phyloP scores from a whole-genome alignment of 345 rosid species.

The Toxicodendron radicans region DNA sequence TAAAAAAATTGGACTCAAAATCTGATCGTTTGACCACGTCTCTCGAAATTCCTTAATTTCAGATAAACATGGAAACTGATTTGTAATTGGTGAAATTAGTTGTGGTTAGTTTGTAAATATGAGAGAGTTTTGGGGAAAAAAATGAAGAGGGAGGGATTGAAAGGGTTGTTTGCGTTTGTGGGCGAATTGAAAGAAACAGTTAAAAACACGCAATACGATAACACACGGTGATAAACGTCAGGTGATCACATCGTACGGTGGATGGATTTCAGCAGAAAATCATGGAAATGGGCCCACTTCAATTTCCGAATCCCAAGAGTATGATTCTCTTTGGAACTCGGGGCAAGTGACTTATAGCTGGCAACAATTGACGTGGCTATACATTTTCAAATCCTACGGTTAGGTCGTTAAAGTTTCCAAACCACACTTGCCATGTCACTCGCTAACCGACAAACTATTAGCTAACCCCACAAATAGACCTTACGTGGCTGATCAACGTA shows the following conservation, averaged over 20 bases:
- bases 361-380: slow-evolving; percentile 33
- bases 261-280: slow-evolving; percentile 33
- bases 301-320: slow-evolving; percentile 31
- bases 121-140: no score
- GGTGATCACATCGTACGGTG: slow-evolving; percentile 25
- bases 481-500: slow-evolving; percentile 8
- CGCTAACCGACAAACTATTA: slow-evolving; percentile 23
- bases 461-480: slow-evolving; percentile 1
- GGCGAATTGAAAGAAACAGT: no score
- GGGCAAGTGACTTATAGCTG: slow-evolving; percentile 52
- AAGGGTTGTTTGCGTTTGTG: no score
- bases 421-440: slow-evolving; percentile 22
- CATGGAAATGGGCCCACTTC: slow-evolving; percentile 16
- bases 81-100: no score
- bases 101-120: no score
- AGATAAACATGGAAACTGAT: no score
- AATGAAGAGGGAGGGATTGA: no score
- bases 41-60: no score
- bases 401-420: slow-evolving; percentile 28
- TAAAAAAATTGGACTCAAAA: no score
- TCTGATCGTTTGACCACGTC: no score
- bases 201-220: slow-evolving; percentile 9
- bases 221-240: background rate
- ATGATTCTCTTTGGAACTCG: slow-evolving; percentile 44
- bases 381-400: slow-evolving; percentile 24